Base-by-base conservation (phyloP, 2,329 filamentous ascomycete species). In the Arachnomyces sp. region DNA sequence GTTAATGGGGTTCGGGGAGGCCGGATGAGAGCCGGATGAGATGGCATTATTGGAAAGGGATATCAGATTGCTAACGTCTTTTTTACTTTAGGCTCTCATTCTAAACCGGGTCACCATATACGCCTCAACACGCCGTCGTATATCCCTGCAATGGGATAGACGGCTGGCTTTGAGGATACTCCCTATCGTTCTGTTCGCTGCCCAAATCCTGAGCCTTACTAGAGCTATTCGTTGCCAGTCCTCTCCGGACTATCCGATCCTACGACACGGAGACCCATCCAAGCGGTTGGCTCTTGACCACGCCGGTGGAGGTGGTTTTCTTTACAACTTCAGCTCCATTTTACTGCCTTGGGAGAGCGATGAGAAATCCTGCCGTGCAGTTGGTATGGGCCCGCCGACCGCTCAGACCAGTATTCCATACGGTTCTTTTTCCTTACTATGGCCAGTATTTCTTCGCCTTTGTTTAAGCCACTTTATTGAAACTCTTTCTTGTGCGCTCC, bases 101-200 rank as follows among this genome's bases (percentile, higher is more conserved):
- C 71, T 96, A 16, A 96, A 96, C 59, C 80, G 92, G 42, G 93
- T 92, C 5, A 82, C 89, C 43, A 92, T 96, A 52, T 96, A 95
- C 62, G 90, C 88, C 31, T 90, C 89, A 0, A 90, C 87, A 11
- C 75, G 92, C 46, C 77, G 89, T 39, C 80, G 85, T 39, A 70
- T 95, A n/a, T 75, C 76, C 7, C 71, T 96, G 2, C 75, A 75
- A 40, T 90, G 86, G 79, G 75, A 80, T 28, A 68, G 82, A 38
- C 79, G 87, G 32, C 62, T 93, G 3, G 60, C 79, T 6, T 61
- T 95, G 11, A 84, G 89, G 38, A 66, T 82, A 25, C 57, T 81
- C 3, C 86, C 88, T 0, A 81, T 94, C 31, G 30, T 82, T 4
- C 67, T 89, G 0, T 80, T 94, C 40, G 55, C 75, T 4, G 63